Base-by-base conservation (phyloP, 2,329 filamentous ascomycete genomes). In the Grosmannia serpens region DNA sequence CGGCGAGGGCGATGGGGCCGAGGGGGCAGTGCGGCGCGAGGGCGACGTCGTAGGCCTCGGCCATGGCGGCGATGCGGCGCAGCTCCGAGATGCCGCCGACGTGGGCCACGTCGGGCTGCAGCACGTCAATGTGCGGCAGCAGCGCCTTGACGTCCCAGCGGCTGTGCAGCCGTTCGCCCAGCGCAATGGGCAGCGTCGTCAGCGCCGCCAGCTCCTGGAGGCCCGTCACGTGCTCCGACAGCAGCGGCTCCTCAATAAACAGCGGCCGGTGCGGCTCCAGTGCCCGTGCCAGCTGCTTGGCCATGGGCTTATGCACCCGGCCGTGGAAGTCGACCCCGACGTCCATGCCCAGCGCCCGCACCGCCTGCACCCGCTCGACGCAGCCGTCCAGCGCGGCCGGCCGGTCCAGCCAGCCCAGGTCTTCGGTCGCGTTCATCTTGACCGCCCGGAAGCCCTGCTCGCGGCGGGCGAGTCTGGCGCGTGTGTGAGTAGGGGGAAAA, bases 341-440 rank as follows among this genome's bases (percentile, higher is more conserved):
- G 61, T 88, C 84, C 65, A 88, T 77, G 2, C 84, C 84, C 0
- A 86, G 70, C 0, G 74, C 73, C 67, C 86, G 87, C 33, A 88
- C 84, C 0, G 77, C 75, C 66, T 81, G 79, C 9, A 88, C 71
- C 13, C 85, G 76, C 60, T 85, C 78, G 4, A 87, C 80, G 49
- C 78, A 81, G 5, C 77, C 72, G 52, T 82, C 73, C 0, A 88
- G 71, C 0, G 74, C 73, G 0, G 75, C 71, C 2, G 85, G 85
- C 13, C 81, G 81, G 67, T 88, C 85, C 3, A 88, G 74, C 83
- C 84, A 87, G 65, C 81, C 81, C 9, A 86, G 66, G 63, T 87
- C 84, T 67, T 84, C 83, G 1, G 84, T 87, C 10, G 80, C 85
- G 66, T 87, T 87, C 84, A 88, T 87, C 68, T 87, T 88, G 57